A percentile compares a stretch with the other conserved stretches of the same genome.
Evolutionary conservation across 179 eudicot genomes (phyloP).

Genomic region (Vitellaria paradoxa): DNA sequence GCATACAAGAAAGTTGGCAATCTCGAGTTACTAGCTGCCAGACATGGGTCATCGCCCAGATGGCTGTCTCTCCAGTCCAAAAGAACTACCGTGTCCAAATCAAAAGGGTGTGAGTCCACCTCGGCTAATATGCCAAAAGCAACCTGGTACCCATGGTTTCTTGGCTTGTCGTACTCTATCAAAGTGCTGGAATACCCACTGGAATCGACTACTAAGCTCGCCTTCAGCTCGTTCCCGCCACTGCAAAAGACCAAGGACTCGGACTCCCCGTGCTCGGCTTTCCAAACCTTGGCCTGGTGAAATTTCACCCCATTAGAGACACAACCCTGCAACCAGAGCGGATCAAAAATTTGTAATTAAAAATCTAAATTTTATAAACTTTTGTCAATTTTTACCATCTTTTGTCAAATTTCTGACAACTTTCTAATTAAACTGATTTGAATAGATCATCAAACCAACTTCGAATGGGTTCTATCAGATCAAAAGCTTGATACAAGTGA

Average conservation of each 20-base stretch:
- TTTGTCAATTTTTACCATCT: too few relatives aligned
- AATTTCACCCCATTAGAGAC: too few relatives aligned
- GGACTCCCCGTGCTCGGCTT: slow-evolving; percentile 38
- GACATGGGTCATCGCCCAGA: slow-evolving; percentile 43
- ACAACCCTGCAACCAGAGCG: too few relatives aligned
- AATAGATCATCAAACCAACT: too few relatives aligned
- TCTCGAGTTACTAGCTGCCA: slow-evolving; percentile 28
- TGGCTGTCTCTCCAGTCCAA: slow-evolving; percentile 58
- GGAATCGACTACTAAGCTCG: slow-evolving; percentile 42
- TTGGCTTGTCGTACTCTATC: slow-evolving; percentile 39
- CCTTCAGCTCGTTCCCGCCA: slow-evolving; percentile 38
- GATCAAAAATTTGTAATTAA: too few relatives aligned
- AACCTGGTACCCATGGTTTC: slow-evolving; percentile 43
- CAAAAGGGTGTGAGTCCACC: slow-evolving; percentile 48
- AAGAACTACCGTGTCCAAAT: slow-evolving; percentile 43
- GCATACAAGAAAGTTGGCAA: slow-evolving; percentile 44
- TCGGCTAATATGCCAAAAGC: slow-evolving; percentile 53
- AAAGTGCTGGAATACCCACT: slow-evolving; percentile 43
- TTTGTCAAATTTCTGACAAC: too few relatives aligned
- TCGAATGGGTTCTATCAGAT: too few relatives aligned
- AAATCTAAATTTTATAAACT: too few relatives aligned
- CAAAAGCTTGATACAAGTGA: too few relatives aligned
- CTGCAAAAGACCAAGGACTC: slow-evolving; percentile 38
- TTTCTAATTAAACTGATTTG: too few relatives aligned
- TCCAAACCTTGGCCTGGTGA: slow-evolving; percentile 23